A percentile compares a stretch with the other conserved stretches of the same genome.
phyloP scores from a whole-genome alignment of 257 asterid genomes.

The Solanum pinnatisectum region DNA sequence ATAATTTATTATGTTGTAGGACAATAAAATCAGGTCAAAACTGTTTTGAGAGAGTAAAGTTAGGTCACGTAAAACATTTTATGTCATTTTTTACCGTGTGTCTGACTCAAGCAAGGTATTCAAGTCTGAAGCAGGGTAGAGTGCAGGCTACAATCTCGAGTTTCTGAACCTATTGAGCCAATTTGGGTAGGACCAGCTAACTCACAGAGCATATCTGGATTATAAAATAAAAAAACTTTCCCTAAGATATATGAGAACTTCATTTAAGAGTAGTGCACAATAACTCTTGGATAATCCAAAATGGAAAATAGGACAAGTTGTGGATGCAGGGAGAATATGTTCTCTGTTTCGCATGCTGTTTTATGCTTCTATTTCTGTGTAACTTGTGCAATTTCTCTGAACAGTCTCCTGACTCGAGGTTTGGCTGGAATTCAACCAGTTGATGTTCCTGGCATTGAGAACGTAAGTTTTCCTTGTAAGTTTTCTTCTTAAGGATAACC shows the following conservation, averaged over 20 bases:
- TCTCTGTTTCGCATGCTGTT: not conserved
- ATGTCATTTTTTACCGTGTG: not conserved
- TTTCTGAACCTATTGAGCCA: not conserved
- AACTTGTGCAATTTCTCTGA: not conserved
- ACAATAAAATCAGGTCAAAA: not conserved
- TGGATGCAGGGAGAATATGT: not conserved
- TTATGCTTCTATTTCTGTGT: not conserved
- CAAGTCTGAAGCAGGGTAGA: not conserved
- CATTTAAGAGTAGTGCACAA: not conserved
- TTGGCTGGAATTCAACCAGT: slow-evolving; percentile 93
- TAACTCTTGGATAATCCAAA: not conserved
- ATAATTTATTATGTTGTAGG: not conserved
- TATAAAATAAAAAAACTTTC: not conserved
- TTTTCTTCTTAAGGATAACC: not conserved
- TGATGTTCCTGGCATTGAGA: slow-evolving; percentile 79
- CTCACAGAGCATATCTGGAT: not conserved
- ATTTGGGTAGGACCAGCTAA: not conserved
- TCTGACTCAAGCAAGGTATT: not conserved
- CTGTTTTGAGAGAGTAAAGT: not conserved
- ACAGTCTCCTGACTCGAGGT: slow-evolving; percentile 96
- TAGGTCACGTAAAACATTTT: not conserved
- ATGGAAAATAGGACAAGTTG: not conserved
- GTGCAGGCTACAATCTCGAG: not conserved
- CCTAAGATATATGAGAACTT: not conserved
- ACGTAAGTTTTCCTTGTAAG: slow-evolving; percentile 47